Conservation (phyloP, 75 land plant genomes). For the Isoetes taiwanensis region DNA sequence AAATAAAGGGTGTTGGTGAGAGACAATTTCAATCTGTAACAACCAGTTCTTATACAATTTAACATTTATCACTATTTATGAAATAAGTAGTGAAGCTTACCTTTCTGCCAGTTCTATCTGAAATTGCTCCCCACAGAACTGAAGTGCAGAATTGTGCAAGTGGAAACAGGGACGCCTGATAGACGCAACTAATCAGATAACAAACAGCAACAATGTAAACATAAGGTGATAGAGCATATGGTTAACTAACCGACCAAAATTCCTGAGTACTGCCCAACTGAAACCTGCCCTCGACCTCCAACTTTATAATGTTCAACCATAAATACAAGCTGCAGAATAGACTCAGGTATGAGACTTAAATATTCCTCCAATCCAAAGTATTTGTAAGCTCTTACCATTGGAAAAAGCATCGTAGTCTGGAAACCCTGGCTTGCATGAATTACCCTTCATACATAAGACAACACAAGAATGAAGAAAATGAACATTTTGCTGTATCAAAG, state of each 20-base stretch:
- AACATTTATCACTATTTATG: background rate
- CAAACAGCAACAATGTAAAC: too few species aligned
- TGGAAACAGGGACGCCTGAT: slow-evolving; percentile 22
- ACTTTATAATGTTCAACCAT: slow-evolving; percentile 21
- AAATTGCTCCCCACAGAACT: slow-evolving; percentile 19
- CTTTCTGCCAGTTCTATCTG: slow-evolving; percentile 22
- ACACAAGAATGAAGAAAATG: too few species aligned
- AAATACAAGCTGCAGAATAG: slow-evolving; percentile 18
- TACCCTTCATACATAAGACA: too few species aligned
- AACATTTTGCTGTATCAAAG: too few species aligned
- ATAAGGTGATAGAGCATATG: background rate
- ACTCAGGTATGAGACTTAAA: too few species aligned
- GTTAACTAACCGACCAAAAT: slow-evolving; percentile 10
- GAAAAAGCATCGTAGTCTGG: slow-evolving; percentile 24
- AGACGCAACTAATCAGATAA: background rate
- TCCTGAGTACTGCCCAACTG: slow-evolving; percentile 18
- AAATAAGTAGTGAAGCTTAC: background rate
- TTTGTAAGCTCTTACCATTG: slow-evolving; percentile 18
- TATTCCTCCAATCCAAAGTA: too few species aligned
- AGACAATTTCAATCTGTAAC: background rate
- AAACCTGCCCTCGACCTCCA: slow-evolving; percentile 2
- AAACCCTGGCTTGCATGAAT: slow-evolving; percentile 28
- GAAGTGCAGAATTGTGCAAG: slow-evolving; percentile 22
- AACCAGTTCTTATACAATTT: too few species aligned
- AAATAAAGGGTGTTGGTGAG: background rate